Conservation (phyloP, 108 stramenopile genomes). For the Fragilaria radians region DNA sequence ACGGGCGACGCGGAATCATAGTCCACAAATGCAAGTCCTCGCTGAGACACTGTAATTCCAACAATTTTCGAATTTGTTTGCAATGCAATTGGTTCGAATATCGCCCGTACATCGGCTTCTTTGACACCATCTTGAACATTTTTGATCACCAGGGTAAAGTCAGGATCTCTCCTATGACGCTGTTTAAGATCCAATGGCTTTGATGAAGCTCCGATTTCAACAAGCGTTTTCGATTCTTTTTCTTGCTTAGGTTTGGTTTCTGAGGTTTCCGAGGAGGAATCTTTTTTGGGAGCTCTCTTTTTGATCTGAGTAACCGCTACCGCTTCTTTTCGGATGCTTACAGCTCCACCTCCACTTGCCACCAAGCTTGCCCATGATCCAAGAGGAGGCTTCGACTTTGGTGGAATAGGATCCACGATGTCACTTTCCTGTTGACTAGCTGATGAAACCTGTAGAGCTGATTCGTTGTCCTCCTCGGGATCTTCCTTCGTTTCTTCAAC, state of each 20-base stretch:
- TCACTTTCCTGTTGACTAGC: conserved; percentile 23
- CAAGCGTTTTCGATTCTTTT: conserved; percentile 1
- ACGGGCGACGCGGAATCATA: conserved; percentile 67
- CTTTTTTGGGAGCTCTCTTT: conserved; percentile 14
- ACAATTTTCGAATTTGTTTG: conserved; percentile 54
- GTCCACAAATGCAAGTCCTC: conserved; percentile 79
- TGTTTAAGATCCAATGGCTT: conserved; percentile 14
- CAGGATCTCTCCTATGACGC: conserved; percentile 48
- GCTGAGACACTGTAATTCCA: conserved; percentile 62
- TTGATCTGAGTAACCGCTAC: conserved; percentile 8
- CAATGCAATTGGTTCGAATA: conserved; percentile 70
- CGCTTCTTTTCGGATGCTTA: too few species aligned
- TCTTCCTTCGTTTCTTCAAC: conserved; percentile 13
- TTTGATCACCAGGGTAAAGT: conserved; percentile 77
- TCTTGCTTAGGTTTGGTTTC: too few species aligned
- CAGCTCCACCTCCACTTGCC: conserved; percentile 37
- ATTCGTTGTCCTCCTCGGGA: conserved; percentile 33
- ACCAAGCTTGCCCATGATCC: conserved; percentile 84
- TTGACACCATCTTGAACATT: conserved; percentile 63
- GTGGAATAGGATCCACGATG: conserved; percentile 4
- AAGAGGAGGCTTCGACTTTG: conserved; percentile 36
- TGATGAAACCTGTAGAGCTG: too few species aligned
- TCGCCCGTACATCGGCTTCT: conserved; percentile 57
- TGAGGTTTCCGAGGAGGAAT: conserved; percentile 2
- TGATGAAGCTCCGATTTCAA: conserved; percentile 3